These are phyloP conservation scores for Colletotrichum sp. DNA, from an alignment of 2,329 filamentous ascomycete species.

Conservation along the genomic window DNA sequence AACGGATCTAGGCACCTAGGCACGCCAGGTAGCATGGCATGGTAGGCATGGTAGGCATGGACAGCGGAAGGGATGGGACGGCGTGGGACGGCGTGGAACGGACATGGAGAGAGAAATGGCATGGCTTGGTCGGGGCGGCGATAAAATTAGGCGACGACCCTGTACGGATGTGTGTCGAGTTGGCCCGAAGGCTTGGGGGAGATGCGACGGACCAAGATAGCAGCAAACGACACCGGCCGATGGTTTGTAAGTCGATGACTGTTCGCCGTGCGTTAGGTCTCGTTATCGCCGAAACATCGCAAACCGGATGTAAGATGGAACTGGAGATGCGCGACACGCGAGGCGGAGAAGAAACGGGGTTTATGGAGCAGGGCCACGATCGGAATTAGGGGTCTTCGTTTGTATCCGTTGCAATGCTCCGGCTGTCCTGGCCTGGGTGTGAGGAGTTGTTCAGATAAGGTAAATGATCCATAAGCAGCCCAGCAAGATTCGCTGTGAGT, in stretches of 20 bases:
- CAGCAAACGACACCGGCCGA: neutral
- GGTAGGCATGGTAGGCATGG: conserved; percentile 2
- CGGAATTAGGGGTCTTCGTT: conserved; percentile 5
- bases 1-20: neutral
- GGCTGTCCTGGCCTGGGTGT: neutral
- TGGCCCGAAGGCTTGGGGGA: neutral
- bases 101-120: neutral
- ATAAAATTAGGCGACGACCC: neutral
- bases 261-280: neutral
- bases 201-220: neutral
- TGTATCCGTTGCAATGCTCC: neutral
- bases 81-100: neutral
- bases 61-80: neutral
- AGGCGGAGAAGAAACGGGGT: neutral
- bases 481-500: neutral
- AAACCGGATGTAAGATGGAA: neutral
- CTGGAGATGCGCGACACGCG: neutral
- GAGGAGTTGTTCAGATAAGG: neutral
- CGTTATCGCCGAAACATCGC: neutral
- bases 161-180: neutral
- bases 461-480: neutral
- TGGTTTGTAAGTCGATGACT: neutral
- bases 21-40: neutral
- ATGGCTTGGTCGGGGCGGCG: neutral
- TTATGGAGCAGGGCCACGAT: neutral